Evolutionary conservation across 306 rosid species (phyloP), one percentile per base, ranked within the genome.

Genomic region (Prunus mira): DNA sequence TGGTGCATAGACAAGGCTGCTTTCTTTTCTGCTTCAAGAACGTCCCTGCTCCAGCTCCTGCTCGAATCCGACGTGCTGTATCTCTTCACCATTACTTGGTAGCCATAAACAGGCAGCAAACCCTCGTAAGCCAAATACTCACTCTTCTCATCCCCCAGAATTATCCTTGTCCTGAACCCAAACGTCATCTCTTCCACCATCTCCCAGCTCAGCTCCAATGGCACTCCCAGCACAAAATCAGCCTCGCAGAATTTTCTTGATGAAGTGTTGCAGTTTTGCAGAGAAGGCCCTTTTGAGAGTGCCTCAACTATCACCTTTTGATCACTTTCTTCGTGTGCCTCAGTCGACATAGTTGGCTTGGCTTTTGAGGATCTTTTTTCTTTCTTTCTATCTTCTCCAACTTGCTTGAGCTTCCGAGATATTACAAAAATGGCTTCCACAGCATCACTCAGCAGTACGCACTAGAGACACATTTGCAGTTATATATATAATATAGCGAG

Each of bases 1-100:
- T 76, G 84, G 55, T 41, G 70, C 81, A 77, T 72, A 11, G 81
- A 66, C 51, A 72, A 9, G n/a, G 81, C 69, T 4, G 76, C 66
- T 73, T 64, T 73, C 65, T 60, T 72, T 56, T 82, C 85, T n/a
- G 79, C 70, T 28, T 50, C 52, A 12, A 82, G 68, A 51, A 73
- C 43, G 12, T n/a, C 67, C 18, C 65, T 25, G 2, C 28, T 20
- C 62, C 62, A 56, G 38, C 6, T 19, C 4, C 38, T 3, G 20
- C 79, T 17, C 1, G 46, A 34, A 43, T 27, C 50, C 17, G 17
- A 3, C 34, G 9, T 6, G 76, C 54, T 67, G 68, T 77, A 60
- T 18, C 45, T 52, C 76, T 45, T 82, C 10, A 77, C 43, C 79
- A 62, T 41, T 20, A 67, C 75, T 9, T 54, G 41, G 17, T 71